Percentiles rank a stretch among this genome's conserved stretches.
Conservation (phyloP, 148 eudicot species). For the Rhododendron henanense region DNA sequence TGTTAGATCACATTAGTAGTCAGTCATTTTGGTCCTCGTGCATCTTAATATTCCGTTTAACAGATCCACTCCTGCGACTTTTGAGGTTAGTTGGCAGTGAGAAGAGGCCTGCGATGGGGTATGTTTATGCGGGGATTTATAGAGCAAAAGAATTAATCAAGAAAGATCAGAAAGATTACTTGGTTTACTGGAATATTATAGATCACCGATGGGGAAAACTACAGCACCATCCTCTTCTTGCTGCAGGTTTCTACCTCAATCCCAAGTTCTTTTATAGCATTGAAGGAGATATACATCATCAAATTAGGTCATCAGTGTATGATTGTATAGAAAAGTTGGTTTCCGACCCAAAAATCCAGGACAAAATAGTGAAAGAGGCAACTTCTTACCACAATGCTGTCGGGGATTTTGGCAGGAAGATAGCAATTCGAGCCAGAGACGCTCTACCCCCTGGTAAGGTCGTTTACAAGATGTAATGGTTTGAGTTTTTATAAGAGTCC, state of each 20-base stretch:
- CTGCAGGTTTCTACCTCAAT: constrained; percentile 82
- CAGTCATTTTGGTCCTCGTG: constrained; percentile 87
- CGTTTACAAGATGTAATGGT: neutral
- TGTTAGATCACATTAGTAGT: constrained; percentile 64
- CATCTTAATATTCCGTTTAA: constrained; percentile 45
- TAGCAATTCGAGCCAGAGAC: constrained; percentile 81
- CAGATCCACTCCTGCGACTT: constrained; percentile 61
- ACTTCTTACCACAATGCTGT: constrained; percentile 56
- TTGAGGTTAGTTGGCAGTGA: constrained; percentile 55
- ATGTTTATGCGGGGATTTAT: constrained; percentile 73
- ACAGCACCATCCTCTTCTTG: constrained; percentile 71
- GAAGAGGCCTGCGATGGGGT: constrained; percentile 89
- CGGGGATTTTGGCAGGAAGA: constrained; percentile 88
- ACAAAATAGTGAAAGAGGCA: constrained; percentile 75
- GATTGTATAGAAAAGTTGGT: constrained; percentile 83
- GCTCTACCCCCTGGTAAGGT: constrained; percentile 65
- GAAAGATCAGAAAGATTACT: constrained; percentile 61
- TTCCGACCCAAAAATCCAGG: constrained; percentile 71
- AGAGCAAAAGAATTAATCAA: constrained; percentile 78
- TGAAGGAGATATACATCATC: constrained; percentile 55
- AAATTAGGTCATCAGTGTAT: constrained; percentile 60
- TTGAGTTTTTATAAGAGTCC: neutral
- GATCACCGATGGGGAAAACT: constrained; percentile 76
- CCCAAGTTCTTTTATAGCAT: constrained; percentile 73
- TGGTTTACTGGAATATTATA: constrained; percentile 77